Base-by-base conservation (phyloP, 1,139 yeast species). In the Pichia cactophila region DNA sequence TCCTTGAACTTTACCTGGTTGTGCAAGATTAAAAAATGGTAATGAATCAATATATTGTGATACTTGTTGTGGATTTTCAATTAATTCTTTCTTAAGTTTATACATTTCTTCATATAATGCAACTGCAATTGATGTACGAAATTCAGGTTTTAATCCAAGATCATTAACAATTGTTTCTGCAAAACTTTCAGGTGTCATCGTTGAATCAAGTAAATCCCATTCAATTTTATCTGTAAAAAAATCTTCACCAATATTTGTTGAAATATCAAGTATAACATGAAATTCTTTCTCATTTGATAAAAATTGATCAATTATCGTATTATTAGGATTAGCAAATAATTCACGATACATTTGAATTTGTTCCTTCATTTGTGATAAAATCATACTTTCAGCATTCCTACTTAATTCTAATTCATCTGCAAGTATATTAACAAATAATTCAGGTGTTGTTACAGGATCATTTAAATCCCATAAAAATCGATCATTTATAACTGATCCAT, bases 161-260 rank as follows among this genome's bases (percentile, higher is more conserved):
- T 92, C 99, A 39, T 80, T 75, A 4, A 88, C 96, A 2, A 90
- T 89, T 4, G 77, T 77, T 55, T 75, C 78, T 0, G 97, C 95
- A 70, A 92, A 92, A 46, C 70, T 70, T 62, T 89, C 96, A 0
- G 98, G 97, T 0, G 94, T 80, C 7, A 85, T 65, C 1, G 73
- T 69, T n/a, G 74, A 71, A 55, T 81, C 81, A 31, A 69, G 73
- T 53, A 92, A 71, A 62, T 92, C 95, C 97, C 98, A 92, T 66
- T 92, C 98, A 57, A 92, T 84, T 62, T 86, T 85, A 68, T 92
- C 99, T 60, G 90, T 96, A 61, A 84, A 88, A 45, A 90, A 74
- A 59, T 83, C 83, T 61, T 86, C 86, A 58, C 89, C 89, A 54
- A 92, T 72, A 63, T 85, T 88, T 41, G 94, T 89, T 14, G 94